Conservation (phyloP, 1,139 yeast genomes). For the Saccharomycopsis crataegensis region DNA sequence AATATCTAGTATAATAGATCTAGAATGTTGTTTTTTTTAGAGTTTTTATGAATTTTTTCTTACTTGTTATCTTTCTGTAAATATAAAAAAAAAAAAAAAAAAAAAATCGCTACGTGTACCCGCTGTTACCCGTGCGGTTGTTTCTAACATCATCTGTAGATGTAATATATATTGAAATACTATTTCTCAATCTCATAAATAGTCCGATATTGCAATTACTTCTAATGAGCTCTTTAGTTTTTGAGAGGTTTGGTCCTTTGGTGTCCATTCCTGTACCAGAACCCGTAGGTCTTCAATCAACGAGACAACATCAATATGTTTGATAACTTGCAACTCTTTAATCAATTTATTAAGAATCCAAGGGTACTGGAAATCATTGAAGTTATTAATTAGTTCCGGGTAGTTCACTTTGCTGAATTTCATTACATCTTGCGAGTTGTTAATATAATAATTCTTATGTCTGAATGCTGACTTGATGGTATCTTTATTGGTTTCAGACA, state of each 20-base stretch:
- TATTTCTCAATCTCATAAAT: background rate
- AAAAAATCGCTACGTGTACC: no score
- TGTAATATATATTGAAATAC: no score
- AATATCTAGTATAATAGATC: no score
- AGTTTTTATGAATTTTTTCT: no score
- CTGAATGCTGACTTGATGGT: constrained; percentile 6
- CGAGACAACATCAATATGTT: constrained; percentile 1
- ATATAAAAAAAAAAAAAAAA: no score
- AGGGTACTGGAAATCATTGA: constrained; percentile 20
- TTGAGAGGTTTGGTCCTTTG: constrained; percentile 11
- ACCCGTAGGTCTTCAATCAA: constrained; percentile 5
- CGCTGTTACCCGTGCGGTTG: no score
- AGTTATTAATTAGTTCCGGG: constrained; percentile 29
- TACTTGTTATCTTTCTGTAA: no score
- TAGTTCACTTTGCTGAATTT: constrained; percentile 20
- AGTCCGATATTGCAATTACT: constrained; percentile 18
- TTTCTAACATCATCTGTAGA: no score
- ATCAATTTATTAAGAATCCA: constrained; percentile 19
- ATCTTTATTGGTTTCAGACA: background rate
- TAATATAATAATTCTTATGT: background rate
- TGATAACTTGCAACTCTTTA: constrained; percentile 14
- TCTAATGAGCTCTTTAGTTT: constrained; percentile 12
- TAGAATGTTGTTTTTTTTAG: no score
- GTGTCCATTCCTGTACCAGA: constrained; percentile 12
- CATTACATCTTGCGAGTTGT: constrained; percentile 12